Percentiles rank a stretch among this genome's conserved stretches.
phyloP scores from a whole-genome alignment of 2,329 filamentous ascomycete genomes.

The Thermothelomyces thermophilus region DNA sequence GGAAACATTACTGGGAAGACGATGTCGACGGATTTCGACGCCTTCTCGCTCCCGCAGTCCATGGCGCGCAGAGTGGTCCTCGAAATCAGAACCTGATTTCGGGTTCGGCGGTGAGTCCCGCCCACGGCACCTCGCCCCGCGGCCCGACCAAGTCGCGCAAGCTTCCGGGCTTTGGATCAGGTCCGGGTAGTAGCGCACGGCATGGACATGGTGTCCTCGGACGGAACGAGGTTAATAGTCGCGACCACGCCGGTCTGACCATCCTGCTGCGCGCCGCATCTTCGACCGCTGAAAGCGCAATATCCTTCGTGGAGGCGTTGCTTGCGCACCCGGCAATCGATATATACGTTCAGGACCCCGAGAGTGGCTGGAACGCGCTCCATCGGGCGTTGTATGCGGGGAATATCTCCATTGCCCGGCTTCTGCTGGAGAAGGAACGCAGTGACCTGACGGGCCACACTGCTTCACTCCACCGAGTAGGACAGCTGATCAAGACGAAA shows the following conservation, averaged over 20 bases:
- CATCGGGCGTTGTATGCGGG: conserved; percentile 87
- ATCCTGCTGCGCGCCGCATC: conserved; percentile 79
- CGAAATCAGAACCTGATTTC: conserved; percentile 46
- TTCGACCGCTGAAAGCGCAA: conserved; percentile 61
- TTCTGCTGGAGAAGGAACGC: conserved; percentile 72
- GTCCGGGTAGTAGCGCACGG: conserved; percentile 38
- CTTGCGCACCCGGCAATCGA: conserved; percentile 79
- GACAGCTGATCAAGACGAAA: conserved; percentile 85
- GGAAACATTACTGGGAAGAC: conserved; percentile 95
- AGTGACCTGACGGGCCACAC: conserved; percentile 56
- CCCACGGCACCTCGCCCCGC: conserved; percentile 44
- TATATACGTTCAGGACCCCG: conserved; percentile 76
- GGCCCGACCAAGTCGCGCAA: conserved; percentile 45
- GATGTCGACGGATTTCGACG: conserved; percentile 93
- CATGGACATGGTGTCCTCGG: conserved; percentile 38
- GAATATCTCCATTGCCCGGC: conserved; percentile 77
- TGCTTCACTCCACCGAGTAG: conserved; percentile 54
- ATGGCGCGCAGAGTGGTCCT: conserved; percentile 47
- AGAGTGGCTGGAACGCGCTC: conserved; percentile 93
- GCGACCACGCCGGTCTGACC: conserved; percentile 74
- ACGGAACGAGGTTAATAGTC: conserved; percentile 72
- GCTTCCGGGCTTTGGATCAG: conserved; percentile 43
- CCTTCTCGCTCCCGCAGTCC: conserved; percentile 68
- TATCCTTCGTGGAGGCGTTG: conserved; percentile 70
- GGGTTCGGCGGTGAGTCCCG: conserved; percentile 32